These are phyloP conservation scores for Blastocladiella britannica DNA, from an alignment of 192 early-diverging fungal genomes.

Conservation along the genomic window DNA sequence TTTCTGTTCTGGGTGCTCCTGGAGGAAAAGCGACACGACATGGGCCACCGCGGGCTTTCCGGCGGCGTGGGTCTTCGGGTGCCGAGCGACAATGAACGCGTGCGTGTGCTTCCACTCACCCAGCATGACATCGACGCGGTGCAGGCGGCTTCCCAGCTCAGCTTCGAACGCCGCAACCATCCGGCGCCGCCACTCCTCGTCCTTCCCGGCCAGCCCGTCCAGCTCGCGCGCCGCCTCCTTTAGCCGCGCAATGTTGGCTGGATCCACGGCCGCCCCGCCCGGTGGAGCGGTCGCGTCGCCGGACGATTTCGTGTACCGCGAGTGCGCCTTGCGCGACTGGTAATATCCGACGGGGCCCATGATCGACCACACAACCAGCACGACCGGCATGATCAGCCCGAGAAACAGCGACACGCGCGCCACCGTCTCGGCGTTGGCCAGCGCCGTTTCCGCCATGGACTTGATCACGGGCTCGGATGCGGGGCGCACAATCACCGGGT, in stretches of 20 bases:
- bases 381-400: background rate
- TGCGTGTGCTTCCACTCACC: background rate
- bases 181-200: background rate
- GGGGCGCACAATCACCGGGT: background rate
- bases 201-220: background rate
- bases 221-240: background rate
- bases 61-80: background rate
- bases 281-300: too few species aligned
- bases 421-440: background rate
- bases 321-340: background rate
- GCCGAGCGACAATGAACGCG: background rate
- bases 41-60: background rate
- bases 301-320: background rate
- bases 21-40: background rate
- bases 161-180: background rate
- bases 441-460: too few species aligned
- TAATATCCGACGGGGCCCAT: background rate
- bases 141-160: background rate
- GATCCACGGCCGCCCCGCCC: too few species aligned
- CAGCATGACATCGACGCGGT: background rate
- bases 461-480: background rate
- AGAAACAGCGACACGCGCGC: background rate
- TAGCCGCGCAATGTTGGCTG: too few species aligned
- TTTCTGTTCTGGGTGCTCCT: too few species aligned
- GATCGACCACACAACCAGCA: background rate